A percentile compares a stretch with the other conserved stretches of the same genome.
phyloP scores from a whole-genome alignment of 805 yeast species.

The Priceomyces fermenticarens region DNA sequence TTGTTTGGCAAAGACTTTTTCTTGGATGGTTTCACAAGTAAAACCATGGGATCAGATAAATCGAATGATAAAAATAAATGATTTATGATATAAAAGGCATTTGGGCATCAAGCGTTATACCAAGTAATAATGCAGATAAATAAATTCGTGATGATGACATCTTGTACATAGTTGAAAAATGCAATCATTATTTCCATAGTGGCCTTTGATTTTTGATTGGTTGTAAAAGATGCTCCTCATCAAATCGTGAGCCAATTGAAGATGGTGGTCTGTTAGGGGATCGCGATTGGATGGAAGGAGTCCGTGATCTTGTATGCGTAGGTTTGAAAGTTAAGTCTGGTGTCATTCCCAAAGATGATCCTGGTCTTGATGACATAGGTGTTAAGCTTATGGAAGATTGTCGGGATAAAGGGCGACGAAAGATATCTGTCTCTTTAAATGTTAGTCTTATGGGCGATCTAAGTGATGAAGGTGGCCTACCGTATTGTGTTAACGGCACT shows the following conservation, averaged over 20 bases:
- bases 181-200: slow-evolving; percentile 15
- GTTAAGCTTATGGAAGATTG: slow-evolving; percentile 5
- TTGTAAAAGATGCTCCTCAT: slow-evolving; percentile 28
- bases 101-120: not conserved
- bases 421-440: slow-evolving; percentile 5
- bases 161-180: slow-evolving; percentile 1
- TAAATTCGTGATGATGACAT: not conserved
- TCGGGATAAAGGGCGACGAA: slow-evolving; percentile 5
- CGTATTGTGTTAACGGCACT: not conserved
- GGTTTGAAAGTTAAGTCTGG: slow-evolving; percentile 16
- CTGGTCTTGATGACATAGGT: slow-evolving; percentile 1
- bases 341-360: slow-evolving; percentile 12
- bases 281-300: slow-evolving; percentile 16
- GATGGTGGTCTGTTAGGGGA: slow-evolving; percentile 36
- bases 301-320: not conserved
- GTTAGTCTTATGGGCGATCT: not conserved
- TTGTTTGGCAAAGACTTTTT: slow-evolving; percentile 41
- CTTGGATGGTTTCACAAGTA: slow-evolving; percentile 43
- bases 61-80: slow-evolving; percentile 1
- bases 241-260: slow-evolving; percentile 33
- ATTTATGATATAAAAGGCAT: not conserved
- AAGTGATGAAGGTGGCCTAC: not conserved
- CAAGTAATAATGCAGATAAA: slow-evolving; percentile 2
- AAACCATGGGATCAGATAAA: slow-evolving; percentile 25
- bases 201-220: slow-evolving; percentile 13